Evolutionary conservation across 2,329 filamentous ascomycete species (phyloP).

Genomic region (Shiraia sp.): DNA sequence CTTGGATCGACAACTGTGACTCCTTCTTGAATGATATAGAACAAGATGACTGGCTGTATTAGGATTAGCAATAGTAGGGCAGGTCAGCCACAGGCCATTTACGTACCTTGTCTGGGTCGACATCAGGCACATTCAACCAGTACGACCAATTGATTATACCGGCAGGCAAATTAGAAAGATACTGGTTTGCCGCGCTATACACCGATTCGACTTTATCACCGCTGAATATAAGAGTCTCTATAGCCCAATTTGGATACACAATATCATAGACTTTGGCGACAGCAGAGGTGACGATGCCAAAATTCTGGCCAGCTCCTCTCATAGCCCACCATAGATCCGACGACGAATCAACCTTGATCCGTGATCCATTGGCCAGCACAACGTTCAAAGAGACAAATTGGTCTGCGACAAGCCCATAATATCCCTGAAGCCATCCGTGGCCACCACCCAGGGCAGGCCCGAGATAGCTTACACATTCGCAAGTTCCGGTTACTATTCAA

Average conservation of each 20-base stretch:
- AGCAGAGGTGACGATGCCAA: constrained; percentile 56
- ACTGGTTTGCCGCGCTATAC: constrained; percentile 53
- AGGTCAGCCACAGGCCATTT: too few species aligned
- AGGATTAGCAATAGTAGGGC: too few species aligned
- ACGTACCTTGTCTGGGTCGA: constrained; percentile 18
- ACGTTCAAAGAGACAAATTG: constrained; percentile 58
- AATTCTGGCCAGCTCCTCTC: constrained; percentile 62
- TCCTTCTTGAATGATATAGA: constrained; percentile 32
- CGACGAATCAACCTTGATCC: constrained; percentile 43
- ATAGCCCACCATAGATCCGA: constrained; percentile 63
- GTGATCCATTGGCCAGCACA: constrained; percentile 55
- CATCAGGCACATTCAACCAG: constrained; percentile 22
- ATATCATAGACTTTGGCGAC: constrained; percentile 51
- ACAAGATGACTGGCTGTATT: constrained; percentile 13
- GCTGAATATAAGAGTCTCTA: constrained; percentile 25
- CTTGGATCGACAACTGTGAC: constrained; percentile 18
- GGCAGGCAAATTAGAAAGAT: constrained; percentile 49
- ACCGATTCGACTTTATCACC: constrained; percentile 56
- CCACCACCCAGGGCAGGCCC: constrained; percentile 62
- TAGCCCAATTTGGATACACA: constrained; percentile 21
- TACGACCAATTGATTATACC: constrained; percentile 38
- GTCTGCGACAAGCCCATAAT: constrained; percentile 58
- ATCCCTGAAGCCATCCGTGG: constrained; percentile 59
- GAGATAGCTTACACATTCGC: constrained; percentile 55
- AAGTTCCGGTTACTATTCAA: constrained; percentile 38